Evolutionary conservation across 2,329 filamentous ascomycete species (phyloP), one percentile per base, ranked within the genome.

Genomic region (Tolypocladium guangdongense): DNA sequence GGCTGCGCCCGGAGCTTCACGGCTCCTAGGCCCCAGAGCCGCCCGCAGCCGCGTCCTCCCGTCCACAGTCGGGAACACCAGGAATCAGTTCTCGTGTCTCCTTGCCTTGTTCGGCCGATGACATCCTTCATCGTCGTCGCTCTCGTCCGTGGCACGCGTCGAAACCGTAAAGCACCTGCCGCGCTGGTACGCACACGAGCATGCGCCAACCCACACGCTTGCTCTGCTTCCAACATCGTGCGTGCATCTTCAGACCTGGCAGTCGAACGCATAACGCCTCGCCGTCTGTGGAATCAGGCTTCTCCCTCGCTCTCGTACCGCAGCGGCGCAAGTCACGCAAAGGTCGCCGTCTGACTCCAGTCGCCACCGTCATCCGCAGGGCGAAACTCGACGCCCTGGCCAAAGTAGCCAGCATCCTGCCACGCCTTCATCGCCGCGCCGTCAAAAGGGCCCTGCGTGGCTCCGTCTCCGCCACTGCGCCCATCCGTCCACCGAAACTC

Each of bases 401-500:
- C 87, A 70, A 99, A 99, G 67, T 97, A 97, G 3, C 93, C 93
- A 27, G 90, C 90, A 57, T 88, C 83, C 60, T 87, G 83, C 93
- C 93, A 99, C 2, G 88, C 87, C 62, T 84, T 82, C 93, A 99
- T 97, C 38, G 86, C 92, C 6, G 78, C 68, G 8, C 79, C 81
- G 64, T 96, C 90, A 67, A 90, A 99, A 0, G 93, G 92, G 0
- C 93, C 93, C 68, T 99, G 90, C 54, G 81, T 80, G 49, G 82
- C 79, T 12, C 81, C 88, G 30, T 82, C 87, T 11, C 81, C 88
- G 32, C 82, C 87, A 64, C 96, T 92, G 41, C 90, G 79, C 20
- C 88, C 89, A 66, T 96, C 90, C 39, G 83, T 85, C 93, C 93
- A 99, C 55, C 89, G 81, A 67, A 90, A 99, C 69, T 97, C 88